Conservation (phyloP, 2,329 filamentous ascomycete species). For the Mycosphaerella arachidis region DNA sequence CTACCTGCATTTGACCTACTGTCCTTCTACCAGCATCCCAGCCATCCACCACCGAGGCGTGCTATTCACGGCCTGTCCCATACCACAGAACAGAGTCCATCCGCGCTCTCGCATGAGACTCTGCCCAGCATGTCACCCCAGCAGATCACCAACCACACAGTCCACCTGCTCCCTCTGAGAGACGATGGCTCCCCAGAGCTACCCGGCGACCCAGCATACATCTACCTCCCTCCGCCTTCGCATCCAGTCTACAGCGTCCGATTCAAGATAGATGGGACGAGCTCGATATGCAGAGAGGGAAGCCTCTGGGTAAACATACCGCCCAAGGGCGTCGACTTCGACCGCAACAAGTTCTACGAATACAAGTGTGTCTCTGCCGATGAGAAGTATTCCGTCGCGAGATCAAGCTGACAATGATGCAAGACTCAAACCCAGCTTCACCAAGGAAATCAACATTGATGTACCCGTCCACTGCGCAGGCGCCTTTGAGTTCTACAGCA, state of each 20-base stretch:
- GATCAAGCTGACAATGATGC: constrained; percentile 18
- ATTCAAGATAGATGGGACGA: constrained; percentile 89
- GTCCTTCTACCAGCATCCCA: constrained; percentile 6
- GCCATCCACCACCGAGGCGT: neutral
- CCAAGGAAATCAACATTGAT: constrained; percentile 83
- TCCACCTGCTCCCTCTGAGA: constrained; percentile 85
- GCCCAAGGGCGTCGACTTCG: constrained; percentile 67
- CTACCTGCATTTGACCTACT: constrained; percentile 8
- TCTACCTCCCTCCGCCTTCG: constrained; percentile 77
- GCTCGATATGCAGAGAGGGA: constrained; percentile 89
- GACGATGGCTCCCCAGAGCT: constrained; percentile 91
- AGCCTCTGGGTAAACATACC: constrained; percentile 97
- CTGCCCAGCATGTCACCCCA: constrained; percentile 33
- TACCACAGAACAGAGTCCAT: neutral
- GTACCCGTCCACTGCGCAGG: constrained; percentile 78
- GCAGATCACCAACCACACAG: constrained; percentile 38
- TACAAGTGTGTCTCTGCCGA: constrained; percentile 64
- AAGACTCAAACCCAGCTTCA: constrained; percentile 88
- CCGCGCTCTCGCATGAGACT: neutral
- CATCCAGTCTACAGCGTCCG: constrained; percentile 71
- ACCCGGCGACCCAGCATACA: constrained; percentile 67
- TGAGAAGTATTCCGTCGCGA: neutral
- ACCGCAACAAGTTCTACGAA: constrained; percentile 74
- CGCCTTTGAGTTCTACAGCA: constrained; percentile 90
- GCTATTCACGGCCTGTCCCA: neutral